Conservation (phyloP, 2,329 filamentous ascomycete species). For the Colletotrichum tropicale region DNA sequence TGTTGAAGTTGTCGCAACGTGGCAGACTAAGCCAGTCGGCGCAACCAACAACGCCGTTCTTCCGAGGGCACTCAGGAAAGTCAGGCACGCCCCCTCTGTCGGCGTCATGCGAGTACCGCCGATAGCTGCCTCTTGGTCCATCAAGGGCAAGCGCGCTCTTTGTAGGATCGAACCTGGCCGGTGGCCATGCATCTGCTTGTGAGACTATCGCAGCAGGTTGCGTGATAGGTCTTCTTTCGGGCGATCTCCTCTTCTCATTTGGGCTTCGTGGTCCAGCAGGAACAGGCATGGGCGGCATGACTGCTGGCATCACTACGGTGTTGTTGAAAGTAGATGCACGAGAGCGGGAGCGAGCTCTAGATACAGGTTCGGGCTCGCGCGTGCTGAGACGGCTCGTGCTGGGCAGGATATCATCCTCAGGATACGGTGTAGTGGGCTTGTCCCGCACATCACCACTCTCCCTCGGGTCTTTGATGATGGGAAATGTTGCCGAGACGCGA, state of each 20-base stretch:
- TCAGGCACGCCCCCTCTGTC: constrained; percentile 45
- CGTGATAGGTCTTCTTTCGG: constrained; percentile 11
- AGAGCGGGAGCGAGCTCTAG: constrained; percentile 23
- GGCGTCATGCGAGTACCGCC: constrained; percentile 60
- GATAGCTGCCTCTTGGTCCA: constrained; percentile 50
- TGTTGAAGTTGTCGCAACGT: constrained; percentile 72
- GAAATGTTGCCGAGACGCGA: constrained; percentile 35
- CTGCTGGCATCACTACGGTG: constrained; percentile 17
- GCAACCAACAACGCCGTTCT: constrained; percentile 63
- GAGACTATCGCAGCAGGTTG: not conserved
- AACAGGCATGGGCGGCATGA: constrained; percentile 23
- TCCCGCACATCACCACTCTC: constrained; percentile 9
- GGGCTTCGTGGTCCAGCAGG: constrained; percentile 22
- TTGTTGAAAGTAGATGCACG: constrained; percentile 30
- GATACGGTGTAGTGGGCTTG: constrained; percentile 28
- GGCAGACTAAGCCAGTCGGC: constrained; percentile 84
- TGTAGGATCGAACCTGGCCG: constrained; percentile 47
- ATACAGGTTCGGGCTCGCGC: constrained; percentile 3
- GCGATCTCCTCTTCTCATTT: constrained; percentile 26
- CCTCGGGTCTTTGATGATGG: constrained; percentile 16
- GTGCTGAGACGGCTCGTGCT: constrained; percentile 20
- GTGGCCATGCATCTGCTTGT: constrained; percentile 44
- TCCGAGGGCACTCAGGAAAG: constrained; percentile 74
- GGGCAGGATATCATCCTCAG: constrained; percentile 31
- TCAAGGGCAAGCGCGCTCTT: constrained; percentile 37